phyloP scores from a whole-genome alignment of 768 basidiomycete species.

The Hericium alpestre region DNA sequence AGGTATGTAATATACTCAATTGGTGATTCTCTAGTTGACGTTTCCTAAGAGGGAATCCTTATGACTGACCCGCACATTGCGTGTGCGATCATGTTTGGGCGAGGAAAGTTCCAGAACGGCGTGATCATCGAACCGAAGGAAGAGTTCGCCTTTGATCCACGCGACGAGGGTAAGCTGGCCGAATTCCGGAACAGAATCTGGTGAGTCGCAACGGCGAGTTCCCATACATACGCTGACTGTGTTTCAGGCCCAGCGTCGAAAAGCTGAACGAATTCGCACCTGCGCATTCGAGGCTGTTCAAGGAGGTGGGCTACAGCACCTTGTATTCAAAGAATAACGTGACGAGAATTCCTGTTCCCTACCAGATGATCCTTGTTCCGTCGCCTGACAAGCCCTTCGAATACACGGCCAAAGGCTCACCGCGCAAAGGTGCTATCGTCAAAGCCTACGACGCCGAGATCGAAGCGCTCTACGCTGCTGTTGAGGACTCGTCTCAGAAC shows the following conservation, averaged over 20 bases:
- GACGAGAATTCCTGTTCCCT: not conserved
- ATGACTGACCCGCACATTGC: conserved; percentile 23
- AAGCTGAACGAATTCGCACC: conserved; percentile 32
- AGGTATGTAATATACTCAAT: conserved; percentile 13
- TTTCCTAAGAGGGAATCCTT: conserved; percentile 24
- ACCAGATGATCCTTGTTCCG: conserved; percentile 41
- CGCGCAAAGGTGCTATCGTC: conserved; percentile 30
- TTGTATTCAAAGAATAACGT: not conserved
- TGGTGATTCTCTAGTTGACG: not conserved
- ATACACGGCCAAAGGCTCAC: conserved; percentile 37
- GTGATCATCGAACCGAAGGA: conserved; percentile 29
- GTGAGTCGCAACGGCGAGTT: conserved; percentile 9
- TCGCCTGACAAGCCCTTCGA: conserved; percentile 31
- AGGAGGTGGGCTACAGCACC: conserved; percentile 24
- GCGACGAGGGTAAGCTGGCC: conserved; percentile 18
- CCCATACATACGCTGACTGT: not conserved
- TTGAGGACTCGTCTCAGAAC: not conserved
- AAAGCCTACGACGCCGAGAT: conserved; percentile 34
- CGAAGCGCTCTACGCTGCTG: conserved; percentile 27
- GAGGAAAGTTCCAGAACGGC: conserved; percentile 29
- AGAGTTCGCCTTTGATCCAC: conserved; percentile 21
- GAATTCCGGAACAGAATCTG: conserved; percentile 27
- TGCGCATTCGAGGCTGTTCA: conserved; percentile 35
- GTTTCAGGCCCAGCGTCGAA: conserved; percentile 27
- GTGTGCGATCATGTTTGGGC: conserved; percentile 29